Base-by-base conservation (phyloP, 164 flowering plant genomes). In the Annona cherimola region DNA sequence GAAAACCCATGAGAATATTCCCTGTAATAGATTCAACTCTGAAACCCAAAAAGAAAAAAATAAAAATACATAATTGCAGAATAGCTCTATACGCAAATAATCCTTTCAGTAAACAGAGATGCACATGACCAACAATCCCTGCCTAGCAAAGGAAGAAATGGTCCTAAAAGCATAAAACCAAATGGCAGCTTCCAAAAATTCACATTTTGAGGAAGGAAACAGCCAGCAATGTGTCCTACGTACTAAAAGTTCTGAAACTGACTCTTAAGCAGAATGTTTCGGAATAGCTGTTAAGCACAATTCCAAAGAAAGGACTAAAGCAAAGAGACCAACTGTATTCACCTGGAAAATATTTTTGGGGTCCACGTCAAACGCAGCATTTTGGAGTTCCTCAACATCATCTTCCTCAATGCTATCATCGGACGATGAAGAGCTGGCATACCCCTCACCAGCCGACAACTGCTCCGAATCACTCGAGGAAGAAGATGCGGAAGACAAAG, bases 361-460 rank as follows among this genome's bases (percentile, higher is more conserved):
- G 55, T 82, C 83, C 83, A 67, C 76, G 45, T 76, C 74, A 35
- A 60, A 76, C 41, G 72, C 42, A 54, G 16, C 39, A 42, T 72
- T 84, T 1, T 76, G 87, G 2, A 77, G 85, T 5, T 16, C 67
- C 42, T 75, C 71, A 68, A 55, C 74, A 7, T 66, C 87, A 45
- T 67, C 80, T 5, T 61, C 82, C 2, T 79, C 85, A 40, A 80
- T 82, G 6, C 79, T 72, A 68, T 75, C 83, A 5, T 45, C 67
- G 59, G 76, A 75, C 20, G 77, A 61, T 5, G 78, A 66, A 11
- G 79, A 67, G 11, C 2, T n/a, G 4, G n/a, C 42, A 20, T 62
- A 67, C n/a, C 14, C 67, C 11, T 26, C 45, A 14, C 18, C 67
- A 61, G 18, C 54, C 18, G 20, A 42, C n/a, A 16, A 63, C 42